Percentiles rank a stretch among this genome's conserved stretches.
These are phyloP conservation scores for Leccinum aurantiacum DNA, from an alignment of 768 basidiomycete species.

Conservation along the genomic window DNA sequence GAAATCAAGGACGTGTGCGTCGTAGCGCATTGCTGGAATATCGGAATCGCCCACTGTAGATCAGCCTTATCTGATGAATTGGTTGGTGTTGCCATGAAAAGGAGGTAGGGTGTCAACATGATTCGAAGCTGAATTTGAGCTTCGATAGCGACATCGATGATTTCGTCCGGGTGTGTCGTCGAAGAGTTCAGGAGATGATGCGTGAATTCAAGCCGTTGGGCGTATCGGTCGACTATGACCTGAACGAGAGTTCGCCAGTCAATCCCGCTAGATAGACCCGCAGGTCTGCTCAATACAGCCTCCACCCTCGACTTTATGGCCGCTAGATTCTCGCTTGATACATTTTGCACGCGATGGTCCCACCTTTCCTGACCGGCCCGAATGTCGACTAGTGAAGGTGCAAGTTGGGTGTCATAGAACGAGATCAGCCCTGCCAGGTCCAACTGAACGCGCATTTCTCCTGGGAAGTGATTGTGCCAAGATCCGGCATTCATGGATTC, in stretches of 20 bases:
- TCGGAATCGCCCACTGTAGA: constrained; percentile 30
- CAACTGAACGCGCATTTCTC: constrained; percentile 35
- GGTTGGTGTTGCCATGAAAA: not conserved
- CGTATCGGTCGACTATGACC: constrained; percentile 32
- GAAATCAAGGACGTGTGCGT: constrained; percentile 24
- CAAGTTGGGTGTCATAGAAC: constrained; percentile 36
- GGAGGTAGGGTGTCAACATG: constrained; percentile 18
- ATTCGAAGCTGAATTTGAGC: constrained; percentile 25
- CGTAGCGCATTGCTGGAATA: constrained; percentile 32
- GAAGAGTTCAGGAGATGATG: constrained; percentile 22
- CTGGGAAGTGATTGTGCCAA: constrained; percentile 38
- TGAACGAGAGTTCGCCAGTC: constrained; percentile 36
- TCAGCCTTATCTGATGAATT: not conserved
- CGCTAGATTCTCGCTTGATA: constrained; percentile 25
- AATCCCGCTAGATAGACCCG: constrained; percentile 25
- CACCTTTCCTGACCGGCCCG: constrained; percentile 28
- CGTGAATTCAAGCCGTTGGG: constrained; percentile 30
- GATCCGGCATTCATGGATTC: constrained; percentile 20
- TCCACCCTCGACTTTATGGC: constrained; percentile 9
- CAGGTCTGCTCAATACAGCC: constrained; percentile 10
- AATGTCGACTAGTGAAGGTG: constrained; percentile 29
- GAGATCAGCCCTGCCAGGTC: constrained; percentile 37
- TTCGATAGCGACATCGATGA: constrained; percentile 11
- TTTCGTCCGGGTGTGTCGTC: constrained; percentile 1
- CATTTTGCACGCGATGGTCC: constrained; percentile 32